Evolutionary conservation across 495 filamentous ascomycete species (phyloP), one percentile per base, ranked within the genome.

Genomic region (Pseudevernia furfuracea): DNA sequence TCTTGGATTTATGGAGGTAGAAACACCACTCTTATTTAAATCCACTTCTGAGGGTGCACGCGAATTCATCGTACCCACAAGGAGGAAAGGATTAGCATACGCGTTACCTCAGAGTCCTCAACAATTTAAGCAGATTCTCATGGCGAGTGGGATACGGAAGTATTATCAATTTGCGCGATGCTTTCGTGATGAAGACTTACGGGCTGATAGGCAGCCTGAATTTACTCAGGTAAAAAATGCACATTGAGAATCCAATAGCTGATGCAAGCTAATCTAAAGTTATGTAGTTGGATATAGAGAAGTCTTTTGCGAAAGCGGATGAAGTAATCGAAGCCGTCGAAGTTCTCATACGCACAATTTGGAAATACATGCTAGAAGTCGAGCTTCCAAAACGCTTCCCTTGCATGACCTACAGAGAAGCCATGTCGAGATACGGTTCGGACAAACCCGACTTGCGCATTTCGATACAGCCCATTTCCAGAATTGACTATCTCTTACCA

Each of bases 81-180:
- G 94, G 28, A 81, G 79, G 25, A 80, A 77, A 36, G 91, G 90
- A 0, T 72, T 87, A 34, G 89, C 89, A 28, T 98, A 97, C 76
- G 94, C 95, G 15, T 75, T 98, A 32, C 92, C 94, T 0, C 94
- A 98, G 71, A 97, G 92, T 64, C 94, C 94, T 11, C 94, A 98
- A 75, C 94, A 98, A 73, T 97, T 96, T 74, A 98, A 98, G 74
- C 94, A 98, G 76, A 93, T 97, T 49, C 81, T 98, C 25, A 97
- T 98, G 92, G 89, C 92, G 12, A 88, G 87, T 70, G 92, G 93
- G 0, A 81, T 97, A 23, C 73, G 78, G 8, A 81, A 80, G 11
- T 98, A 98, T 73, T 96, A 84, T 71, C 94, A 98, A 74, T 89
- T 97, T 74, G 94, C 95, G 3, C 86, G 84, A 65, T 98, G 94